Conservation (phyloP, 352 stramenopile species). For the Thalassiosira gravida region DNA sequence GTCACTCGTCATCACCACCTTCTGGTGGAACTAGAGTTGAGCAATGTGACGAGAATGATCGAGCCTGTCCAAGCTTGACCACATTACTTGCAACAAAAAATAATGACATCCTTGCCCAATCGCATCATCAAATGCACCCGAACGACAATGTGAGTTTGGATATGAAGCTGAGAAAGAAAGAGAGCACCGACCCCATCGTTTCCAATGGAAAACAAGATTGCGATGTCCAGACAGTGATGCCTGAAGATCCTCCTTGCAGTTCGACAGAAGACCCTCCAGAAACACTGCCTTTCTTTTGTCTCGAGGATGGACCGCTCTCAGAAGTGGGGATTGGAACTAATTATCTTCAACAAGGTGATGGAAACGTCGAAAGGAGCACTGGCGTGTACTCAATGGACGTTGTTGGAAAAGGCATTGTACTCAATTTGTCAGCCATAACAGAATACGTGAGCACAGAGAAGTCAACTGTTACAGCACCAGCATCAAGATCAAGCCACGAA, state of each 20-base stretch:
- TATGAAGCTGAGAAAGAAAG: not conserved
- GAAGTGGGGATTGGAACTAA: not conserved
- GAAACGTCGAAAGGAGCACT: not conserved
- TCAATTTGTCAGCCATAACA: constrained; percentile 20
- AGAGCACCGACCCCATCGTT: not conserved
- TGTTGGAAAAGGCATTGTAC: constrained; percentile 20
- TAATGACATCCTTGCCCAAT: not conserved
- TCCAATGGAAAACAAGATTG: not conserved
- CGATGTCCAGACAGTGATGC: constrained; percentile 2
- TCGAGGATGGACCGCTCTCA: too few species aligned
- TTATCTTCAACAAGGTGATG: not conserved
- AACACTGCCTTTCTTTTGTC: too few species aligned
- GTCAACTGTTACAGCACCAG: constrained; percentile 1
- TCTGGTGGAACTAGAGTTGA: too few species aligned
- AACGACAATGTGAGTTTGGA: not conserved
- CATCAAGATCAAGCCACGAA: constrained; percentile 5
- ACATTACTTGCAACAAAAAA: not conserved
- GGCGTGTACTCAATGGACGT: constrained; percentile 3
- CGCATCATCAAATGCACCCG: not conserved
- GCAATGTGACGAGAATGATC: too few species aligned
- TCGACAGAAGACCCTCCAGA: constrained; percentile 38
- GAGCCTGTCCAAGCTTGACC: constrained; percentile 7
- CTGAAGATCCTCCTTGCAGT: constrained; percentile 34
- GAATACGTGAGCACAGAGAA: constrained; percentile 11
- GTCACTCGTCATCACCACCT: too few species aligned